These are phyloP conservation scores for Scedosporium aurantiacum DNA, from an alignment of 2,329 filamentous ascomycete species.

Conservation along the genomic window DNA sequence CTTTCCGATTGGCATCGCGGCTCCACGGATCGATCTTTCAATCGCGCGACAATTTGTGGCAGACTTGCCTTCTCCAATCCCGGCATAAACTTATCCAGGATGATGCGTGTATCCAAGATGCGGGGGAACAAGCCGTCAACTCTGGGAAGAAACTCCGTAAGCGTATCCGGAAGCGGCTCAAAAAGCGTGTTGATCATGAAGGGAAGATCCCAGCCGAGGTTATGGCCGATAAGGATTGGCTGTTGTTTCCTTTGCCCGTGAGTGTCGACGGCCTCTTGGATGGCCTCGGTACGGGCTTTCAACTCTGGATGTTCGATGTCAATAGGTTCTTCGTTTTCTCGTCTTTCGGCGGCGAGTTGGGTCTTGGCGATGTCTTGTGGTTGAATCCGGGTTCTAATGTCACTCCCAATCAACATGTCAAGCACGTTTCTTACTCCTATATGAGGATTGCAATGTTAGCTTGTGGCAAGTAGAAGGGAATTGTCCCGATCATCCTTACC, in stretches of 20 bases:
- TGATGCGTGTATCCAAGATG: slow-evolving; percentile 51
- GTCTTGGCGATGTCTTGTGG: not conserved
- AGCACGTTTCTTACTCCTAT: not conserved
- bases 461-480: no score
- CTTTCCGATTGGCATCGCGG: not conserved
- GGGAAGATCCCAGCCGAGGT: slow-evolving; percentile 52
- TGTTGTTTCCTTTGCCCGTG: not conserved
- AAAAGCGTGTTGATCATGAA: slow-evolving; percentile 55
- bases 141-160: slow-evolving; percentile 38
- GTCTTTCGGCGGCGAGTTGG: not conserved
- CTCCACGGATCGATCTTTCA: not conserved
- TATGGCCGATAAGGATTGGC: slow-evolving; percentile 48
- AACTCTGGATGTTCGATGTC: not conserved
- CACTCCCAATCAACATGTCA: not conserved
- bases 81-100: slow-evolving; percentile 30
- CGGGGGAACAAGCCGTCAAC: slow-evolving; percentile 36
- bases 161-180: slow-evolving; percentile 39
- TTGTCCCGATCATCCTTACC: not conserved
- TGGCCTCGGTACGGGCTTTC: not conserved
- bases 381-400: not conserved
- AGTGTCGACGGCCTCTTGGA: not conserved
- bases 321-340: slow-evolving; percentile 12
- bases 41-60: slow-evolving; percentile 25
- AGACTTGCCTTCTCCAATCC: slow-evolving; percentile 23
- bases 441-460: not conserved